Evolutionary conservation across 202 grass and related monocot genomes (phyloP), one percentile per base, ranked within the genome.

Genomic region (Cymbopogon flexuosus): DNA sequence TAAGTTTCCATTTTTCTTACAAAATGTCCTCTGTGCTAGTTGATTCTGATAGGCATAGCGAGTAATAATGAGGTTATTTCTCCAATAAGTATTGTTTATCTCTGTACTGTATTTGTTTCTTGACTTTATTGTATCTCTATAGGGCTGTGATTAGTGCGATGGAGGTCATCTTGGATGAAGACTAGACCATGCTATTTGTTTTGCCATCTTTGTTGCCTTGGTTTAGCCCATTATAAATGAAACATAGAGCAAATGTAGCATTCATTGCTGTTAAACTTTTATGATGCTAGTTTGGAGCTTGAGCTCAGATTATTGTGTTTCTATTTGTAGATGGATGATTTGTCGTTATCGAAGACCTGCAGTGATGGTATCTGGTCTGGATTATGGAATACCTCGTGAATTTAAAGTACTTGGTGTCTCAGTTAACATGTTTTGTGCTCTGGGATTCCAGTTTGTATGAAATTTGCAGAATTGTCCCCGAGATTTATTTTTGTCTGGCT

Each of bases 241-340:
- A 68, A 82, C 68, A 84, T 37, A 45, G 23, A 84, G 67, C 41
- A 87, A 45, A 63, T 31, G 6, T 33, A 70, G 29, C 60, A 59
- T 73, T 79, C 58, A 59, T 61, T 23, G n/a, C 51, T 85, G 79
- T 77, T 73, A 86, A 88, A 88, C 34, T 76, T 80, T 85, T 80
- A 75, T 71, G 3, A 30, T 77, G 37, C 76, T 65, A 73, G 46
- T 52, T 33, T 63, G 83, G 73, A 58, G 22, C 60, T 87, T 36
- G 84, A 85, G 63, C 84, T 89, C 91, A 91, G 74, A 69, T 69
- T 73, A 19, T 79, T 76, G 41, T 73, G 59, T 88, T 88, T 87
- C 72, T 86, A 85, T 84, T 72, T 96, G 93, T 96, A 92, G 93
- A 92, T 96, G 90, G 93, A 96, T 96, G 90, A 96, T 79, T 86